Evolutionary conservation across 805 yeast species (phyloP), one percentile per base, ranked within the genome.

Genomic region (Pichia membranifaciens): DNA sequence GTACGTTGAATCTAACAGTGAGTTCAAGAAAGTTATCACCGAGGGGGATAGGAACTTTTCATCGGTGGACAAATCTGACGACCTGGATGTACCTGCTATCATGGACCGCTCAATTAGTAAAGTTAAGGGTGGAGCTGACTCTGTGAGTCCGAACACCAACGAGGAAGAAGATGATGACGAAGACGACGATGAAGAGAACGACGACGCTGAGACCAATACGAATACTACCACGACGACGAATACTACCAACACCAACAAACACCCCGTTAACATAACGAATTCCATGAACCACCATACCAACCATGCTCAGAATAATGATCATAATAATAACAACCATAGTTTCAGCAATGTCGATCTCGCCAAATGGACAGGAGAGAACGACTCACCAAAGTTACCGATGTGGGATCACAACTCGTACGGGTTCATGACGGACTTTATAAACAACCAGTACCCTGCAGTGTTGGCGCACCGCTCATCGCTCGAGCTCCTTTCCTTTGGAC

Each of bases 351-450:
- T 38, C 18, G 49, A 54, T 33, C 28, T 44, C 1, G 9, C 31
- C 6, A 41, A 38, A 36, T 61, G 64, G 64, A 45, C 51, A 23
- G 48, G 48, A 16, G 50, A 49, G 3, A 50, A 45, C 35, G 44
- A 43, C 6, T 34, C 47, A 12, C 56, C 58, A 16, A 56, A 54
- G 18, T 47, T 59, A 28, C 64, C 64, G 17, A 58, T 54, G 21
- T 61, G 66, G 66, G 60, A 57, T 22, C 51, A 46, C 39, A 64
- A 64, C 37, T 58, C 68, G 10, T 51, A 54, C 37, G 63, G 62
- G 28, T 63, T 63, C 45, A 61, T 64, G 65, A 58, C 63, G 17
- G 67, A 63, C 41, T 58, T 51, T 47, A 47, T 62, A 21, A 59
- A 59, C 43, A 54, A 56, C 32, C 56, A 55, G 31, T 57, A 57